These are phyloP conservation scores for Abrus precatorius DNA, from an alignment of 306 rosid species.

Conservation along the genomic window DNA sequence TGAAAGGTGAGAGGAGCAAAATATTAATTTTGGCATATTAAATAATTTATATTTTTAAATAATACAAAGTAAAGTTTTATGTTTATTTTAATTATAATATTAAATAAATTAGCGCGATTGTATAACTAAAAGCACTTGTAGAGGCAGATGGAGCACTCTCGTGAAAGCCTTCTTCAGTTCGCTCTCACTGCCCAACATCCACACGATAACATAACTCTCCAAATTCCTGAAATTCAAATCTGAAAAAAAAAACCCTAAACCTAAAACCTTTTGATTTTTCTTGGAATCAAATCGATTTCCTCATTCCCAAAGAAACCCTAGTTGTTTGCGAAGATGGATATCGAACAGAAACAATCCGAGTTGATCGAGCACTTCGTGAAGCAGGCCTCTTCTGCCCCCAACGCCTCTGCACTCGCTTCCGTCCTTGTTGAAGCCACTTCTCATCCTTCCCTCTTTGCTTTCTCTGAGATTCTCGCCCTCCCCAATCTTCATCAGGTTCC, in stretches of 20 bases:
- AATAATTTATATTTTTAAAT: too few relatives aligned
- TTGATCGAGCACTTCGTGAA: constrained; percentile 80
- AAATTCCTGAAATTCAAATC: neutral
- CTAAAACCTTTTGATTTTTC: constrained; percentile 22
- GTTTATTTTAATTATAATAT: too few relatives aligned
- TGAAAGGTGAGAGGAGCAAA: too few relatives aligned
- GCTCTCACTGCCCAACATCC: neutral
- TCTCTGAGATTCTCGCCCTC: constrained; percentile 88
- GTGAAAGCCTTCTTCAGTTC: neutral
- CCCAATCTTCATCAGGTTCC: constrained; percentile 77
- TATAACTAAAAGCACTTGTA: neutral
- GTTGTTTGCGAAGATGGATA: constrained; percentile 61
- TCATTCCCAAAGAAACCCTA: constrained; percentile 25
- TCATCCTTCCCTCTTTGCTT: constrained; percentile 87
- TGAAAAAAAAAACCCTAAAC: constrained; percentile 23
- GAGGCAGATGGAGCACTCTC: neutral
- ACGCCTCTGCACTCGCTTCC: constrained; percentile 64
- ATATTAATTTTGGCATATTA: too few relatives aligned
- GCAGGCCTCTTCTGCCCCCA: constrained; percentile 66
- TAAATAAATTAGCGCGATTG: too few relatives aligned
- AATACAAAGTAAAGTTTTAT: too few relatives aligned
- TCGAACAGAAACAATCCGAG: constrained; percentile 88
- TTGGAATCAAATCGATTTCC: constrained; percentile 6
- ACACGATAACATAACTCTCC: neutral
- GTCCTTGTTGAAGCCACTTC: constrained; percentile 79